Percentiles rank a stretch among this genome's conserved stretches.
phyloP scores from a whole-genome alignment of 805 yeast species.

The Yarrowia sp. region DNA sequence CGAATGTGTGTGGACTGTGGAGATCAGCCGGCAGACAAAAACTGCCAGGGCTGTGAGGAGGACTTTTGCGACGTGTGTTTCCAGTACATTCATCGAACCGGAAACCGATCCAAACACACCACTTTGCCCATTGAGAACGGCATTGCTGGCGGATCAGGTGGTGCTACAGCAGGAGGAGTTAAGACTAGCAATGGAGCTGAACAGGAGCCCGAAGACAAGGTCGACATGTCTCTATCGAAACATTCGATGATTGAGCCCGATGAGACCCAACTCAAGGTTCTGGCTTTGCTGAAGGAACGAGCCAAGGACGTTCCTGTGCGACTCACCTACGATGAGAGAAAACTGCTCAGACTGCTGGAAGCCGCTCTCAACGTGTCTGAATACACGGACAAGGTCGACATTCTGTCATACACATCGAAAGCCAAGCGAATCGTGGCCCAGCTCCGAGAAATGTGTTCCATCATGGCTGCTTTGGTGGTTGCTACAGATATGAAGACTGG shows the following conservation, averaged over 20 bases:
- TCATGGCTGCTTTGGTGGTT: conserved; percentile 77
- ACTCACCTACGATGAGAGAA: conserved; percentile 71
- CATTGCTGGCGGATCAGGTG: no score
- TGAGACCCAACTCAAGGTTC: conserved; percentile 41
- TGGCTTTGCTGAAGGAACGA: conserved; percentile 50
- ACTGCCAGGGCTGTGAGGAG: conserved; percentile 69
- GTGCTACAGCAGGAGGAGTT: not conserved
- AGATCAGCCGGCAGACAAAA: conserved; percentile 72
- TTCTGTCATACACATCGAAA: conserved; percentile 68
- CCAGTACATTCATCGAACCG: conserved; percentile 71
- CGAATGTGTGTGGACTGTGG: conserved; percentile 71
- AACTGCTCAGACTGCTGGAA: conserved; percentile 67
- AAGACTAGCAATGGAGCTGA: conserved; percentile 26
- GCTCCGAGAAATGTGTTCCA: conserved; percentile 77
- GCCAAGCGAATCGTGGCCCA: conserved; percentile 75
- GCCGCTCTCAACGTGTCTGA: conserved; percentile 82
- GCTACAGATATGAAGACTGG: conserved; percentile 79
- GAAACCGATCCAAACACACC: conserved; percentile 50
- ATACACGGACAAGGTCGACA: conserved; percentile 80
- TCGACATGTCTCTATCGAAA: conserved; percentile 36
- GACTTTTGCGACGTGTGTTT: conserved; percentile 74
- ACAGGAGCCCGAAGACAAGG: conserved; percentile 42
- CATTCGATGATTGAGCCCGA: conserved; percentile 41
- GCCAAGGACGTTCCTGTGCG: conserved; percentile 70
- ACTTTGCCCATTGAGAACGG: conserved; percentile 42